Percentiles rank a stretch among this genome's conserved stretches.
Conservation (phyloP, 176 grass and related monocot genomes). For the Carex parvula region DNA sequence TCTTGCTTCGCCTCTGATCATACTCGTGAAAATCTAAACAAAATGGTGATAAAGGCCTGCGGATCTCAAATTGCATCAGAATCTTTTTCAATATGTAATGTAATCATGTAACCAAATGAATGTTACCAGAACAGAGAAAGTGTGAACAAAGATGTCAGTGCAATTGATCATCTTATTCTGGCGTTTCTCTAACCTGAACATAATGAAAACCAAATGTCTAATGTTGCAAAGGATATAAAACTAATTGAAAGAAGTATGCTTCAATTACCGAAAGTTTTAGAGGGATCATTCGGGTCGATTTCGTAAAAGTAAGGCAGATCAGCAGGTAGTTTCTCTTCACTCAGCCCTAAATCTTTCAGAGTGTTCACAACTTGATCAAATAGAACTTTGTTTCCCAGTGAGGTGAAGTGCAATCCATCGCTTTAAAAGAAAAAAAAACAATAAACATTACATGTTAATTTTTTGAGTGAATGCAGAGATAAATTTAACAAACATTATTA, state of each 20-base stretch:
- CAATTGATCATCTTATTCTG: background rate
- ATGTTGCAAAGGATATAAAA: background rate
- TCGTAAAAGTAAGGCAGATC: slow-evolving; percentile 55
- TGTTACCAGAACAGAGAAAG: background rate
- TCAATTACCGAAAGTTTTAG: slow-evolving; percentile 58
- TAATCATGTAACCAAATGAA: background rate
- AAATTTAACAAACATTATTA: background rate
- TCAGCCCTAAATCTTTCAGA: slow-evolving; percentile 41
- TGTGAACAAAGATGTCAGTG: background rate
- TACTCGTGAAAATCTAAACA: background rate
- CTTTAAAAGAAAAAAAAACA: slow-evolving; percentile 27
- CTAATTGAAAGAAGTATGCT: background rate
- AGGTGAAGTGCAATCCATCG: slow-evolving; percentile 76
- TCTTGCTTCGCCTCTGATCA: no score
- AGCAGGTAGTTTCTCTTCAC: slow-evolving; percentile 34
- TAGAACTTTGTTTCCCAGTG: slow-evolving; percentile 58
- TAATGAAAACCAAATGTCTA: background rate
- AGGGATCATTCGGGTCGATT: slow-evolving; percentile 51
- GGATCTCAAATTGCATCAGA: background rate
- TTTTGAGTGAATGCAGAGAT: background rate
- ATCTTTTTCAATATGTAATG: background rate
- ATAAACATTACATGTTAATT: background rate
- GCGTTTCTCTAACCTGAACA: background rate
- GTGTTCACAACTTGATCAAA: slow-evolving; percentile 55
- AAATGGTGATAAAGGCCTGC: background rate